A percentile compares a stretch with the other conserved stretches of the same genome.
Evolutionary conservation across 768 basidiomycete species (phyloP).

Genomic region (Tulasnella sp.): DNA sequence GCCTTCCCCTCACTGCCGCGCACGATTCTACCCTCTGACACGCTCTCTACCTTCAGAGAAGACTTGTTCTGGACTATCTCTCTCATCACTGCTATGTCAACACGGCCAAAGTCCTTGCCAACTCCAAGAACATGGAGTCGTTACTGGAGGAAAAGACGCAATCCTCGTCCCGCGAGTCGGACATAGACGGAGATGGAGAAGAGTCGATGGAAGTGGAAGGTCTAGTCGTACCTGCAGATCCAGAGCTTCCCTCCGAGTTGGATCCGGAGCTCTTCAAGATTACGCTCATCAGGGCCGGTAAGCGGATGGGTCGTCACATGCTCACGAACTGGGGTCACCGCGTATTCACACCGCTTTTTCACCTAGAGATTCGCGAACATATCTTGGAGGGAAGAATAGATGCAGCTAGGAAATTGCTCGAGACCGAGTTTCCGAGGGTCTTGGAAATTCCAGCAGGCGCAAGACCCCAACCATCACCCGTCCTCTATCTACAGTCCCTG

Average conservation of each 20-base stretch:
- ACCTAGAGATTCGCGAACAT: constrained; percentile 55
- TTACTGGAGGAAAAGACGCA: constrained; percentile 7
- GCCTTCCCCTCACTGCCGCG: neutral
- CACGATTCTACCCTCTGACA: neutral
- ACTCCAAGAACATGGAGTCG: constrained; percentile 20
- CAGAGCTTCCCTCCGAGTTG: neutral
- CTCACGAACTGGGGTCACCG: neutral
- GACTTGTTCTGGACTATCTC: constrained; percentile 66
- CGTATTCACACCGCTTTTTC: neutral
- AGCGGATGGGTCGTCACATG: neutral
- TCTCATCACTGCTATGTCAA: constrained; percentile 63
- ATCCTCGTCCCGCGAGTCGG: neutral
- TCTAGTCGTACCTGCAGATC: neutral
- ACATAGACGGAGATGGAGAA: constrained; percentile 10
- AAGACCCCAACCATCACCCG: neutral
- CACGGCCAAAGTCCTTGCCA: constrained; percentile 60
- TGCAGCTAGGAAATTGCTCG: constrained; percentile 57
- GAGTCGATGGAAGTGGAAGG: constrained; percentile 3
- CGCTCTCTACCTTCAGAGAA: neutral
- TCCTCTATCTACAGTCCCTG: neutral
- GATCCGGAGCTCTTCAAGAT: constrained; percentile 2
- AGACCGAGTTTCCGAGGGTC: constrained; percentile 68
- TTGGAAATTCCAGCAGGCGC: constrained; percentile 31
- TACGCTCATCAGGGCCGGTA: neutral
- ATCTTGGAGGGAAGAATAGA: constrained; percentile 72